These are phyloP conservation scores for Glycine soja DNA, from an alignment of 306 rosid genomes.

Conservation along the genomic window DNA sequence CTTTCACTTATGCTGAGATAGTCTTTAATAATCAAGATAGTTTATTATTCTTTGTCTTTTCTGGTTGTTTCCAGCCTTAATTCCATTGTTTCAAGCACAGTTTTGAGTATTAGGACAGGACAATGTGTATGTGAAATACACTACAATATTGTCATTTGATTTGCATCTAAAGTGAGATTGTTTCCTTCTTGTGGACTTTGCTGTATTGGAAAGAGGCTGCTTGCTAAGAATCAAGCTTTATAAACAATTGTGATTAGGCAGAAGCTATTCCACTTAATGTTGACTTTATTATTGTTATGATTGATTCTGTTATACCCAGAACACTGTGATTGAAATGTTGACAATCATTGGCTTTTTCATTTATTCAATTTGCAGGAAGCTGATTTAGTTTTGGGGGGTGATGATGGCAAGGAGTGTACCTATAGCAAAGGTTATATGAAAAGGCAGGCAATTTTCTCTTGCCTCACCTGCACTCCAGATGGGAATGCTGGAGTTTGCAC, in stretches of 20 bases:
- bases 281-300: not conserved
- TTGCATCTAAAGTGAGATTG: constrained; percentile 9
- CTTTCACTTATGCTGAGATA: not conserved
- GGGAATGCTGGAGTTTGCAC: constrained; percentile 99
- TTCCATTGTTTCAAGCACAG: constrained; percentile 14
- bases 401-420: constrained; percentile 98
- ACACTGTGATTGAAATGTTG: not conserved
- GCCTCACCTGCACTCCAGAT: constrained; percentile 92
- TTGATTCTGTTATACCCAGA: constrained; percentile 1
- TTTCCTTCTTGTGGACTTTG: constrained; percentile 30
- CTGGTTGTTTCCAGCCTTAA: constrained; percentile 1
- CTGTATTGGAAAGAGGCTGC: constrained; percentile 16
- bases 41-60: not conserved
- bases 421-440: constrained; percentile 89
- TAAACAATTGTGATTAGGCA: constrained; percentile 9
- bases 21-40: not conserved
- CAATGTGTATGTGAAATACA: not conserved
- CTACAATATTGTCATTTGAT: not conserved
- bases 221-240: constrained; percentile 24
- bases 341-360: not conserved
- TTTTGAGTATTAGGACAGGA: not conserved
- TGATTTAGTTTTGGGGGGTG: constrained; percentile 96
- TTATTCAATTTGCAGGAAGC: constrained; percentile 68
- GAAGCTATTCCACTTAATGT: constrained; percentile 14
- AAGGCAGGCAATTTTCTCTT: constrained; percentile 97